phyloP scores from a whole-genome alignment of 2,329 filamentous ascomycete genomes.

The Zasmidium cellare region DNA sequence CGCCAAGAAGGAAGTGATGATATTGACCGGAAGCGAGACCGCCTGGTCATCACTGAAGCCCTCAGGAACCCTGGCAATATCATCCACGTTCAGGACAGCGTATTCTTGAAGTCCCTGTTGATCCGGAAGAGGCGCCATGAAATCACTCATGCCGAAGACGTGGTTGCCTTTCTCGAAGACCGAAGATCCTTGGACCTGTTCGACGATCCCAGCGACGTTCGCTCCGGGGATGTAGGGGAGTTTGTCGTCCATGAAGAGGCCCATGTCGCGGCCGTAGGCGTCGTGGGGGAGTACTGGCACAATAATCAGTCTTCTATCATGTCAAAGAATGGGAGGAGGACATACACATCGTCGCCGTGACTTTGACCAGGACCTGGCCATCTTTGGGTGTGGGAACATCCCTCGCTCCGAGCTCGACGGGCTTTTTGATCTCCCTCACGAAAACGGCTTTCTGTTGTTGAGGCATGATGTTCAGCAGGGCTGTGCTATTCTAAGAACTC shows the following conservation, averaged over 20 bases:
- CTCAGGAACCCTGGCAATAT: not conserved
- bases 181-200: not conserved
- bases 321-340: not conserved
- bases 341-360: conserved; percentile 10
- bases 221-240: conserved; percentile 8
- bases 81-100: not conserved
- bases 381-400: conserved; percentile 6
- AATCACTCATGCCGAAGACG: conserved; percentile 2
- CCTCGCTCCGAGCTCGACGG: conserved; percentile 4
- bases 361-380: conserved; percentile 11
- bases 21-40: conserved; percentile 4
- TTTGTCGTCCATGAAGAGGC: conserved; percentile 9
- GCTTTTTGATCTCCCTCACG: conserved; percentile 6
- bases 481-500: too few species aligned
- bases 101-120: conserved; percentile 5
- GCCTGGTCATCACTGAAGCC: conserved; percentile 1
- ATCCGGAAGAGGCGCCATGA: not conserved
- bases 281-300: conserved; percentile 15
- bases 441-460: conserved; percentile 11
- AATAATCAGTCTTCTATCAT: not conserved
- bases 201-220: conserved; percentile 8
- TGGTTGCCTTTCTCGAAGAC: conserved; percentile 1
- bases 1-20: conserved; percentile 6
- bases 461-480: not conserved
- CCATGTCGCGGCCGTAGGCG: conserved; percentile 14